Evolutionary conservation across 192 early-diverging fungal genomes (phyloP), one percentile per base, ranked within the genome.

Genomic region (Coemansia sp.): DNA sequence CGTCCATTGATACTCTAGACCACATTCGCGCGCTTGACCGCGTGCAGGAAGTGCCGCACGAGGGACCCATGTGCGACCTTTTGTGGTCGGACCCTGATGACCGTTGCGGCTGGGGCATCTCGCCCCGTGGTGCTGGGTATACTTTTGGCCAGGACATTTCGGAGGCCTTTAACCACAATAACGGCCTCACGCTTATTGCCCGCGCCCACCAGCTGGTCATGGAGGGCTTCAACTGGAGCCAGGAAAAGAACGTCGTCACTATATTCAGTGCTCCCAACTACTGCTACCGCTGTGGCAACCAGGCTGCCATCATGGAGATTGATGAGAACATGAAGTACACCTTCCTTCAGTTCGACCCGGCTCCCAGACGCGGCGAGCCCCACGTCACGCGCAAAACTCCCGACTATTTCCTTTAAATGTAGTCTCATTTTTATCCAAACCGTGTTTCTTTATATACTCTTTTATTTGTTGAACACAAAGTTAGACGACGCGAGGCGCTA

Each of bases 241-340:
- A 99, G 84, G 97, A 98, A 61, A 89, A 92, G 81, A 98, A 99
- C 80, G 95, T 96, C 3, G 97, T 99, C 14, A 99, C 97, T 27
- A 99, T 99, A 66, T 99, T 99, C 77, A 93, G 91, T 83, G 97
- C 97, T 46, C 97, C 97, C 35, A 99, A 99, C 84, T 99, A 99
- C 86, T 98, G 97, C 82, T 99, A 99, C 89, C 90, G 97, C 48
- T 99, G 97, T 73, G 97, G 97, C 56, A 99, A 99, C 78, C 96
- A 98, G 87, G 97, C 97, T 31, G 97, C 97, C 34, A 99, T 99
- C 75, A 98, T 99, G 97, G 97, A 99, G 78, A 92, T 99, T 72
- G 97, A 99, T 75, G 95, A 99, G 84, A 90, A 97, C 81, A 85
- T 99, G 85, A 98, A 98, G 88, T 98, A 98, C 82, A 97, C 96